These are phyloP conservation scores for Tricholoma matsutake DNA, from an alignment of 768 basidiomycete species.

Conservation along the genomic window DNA sequence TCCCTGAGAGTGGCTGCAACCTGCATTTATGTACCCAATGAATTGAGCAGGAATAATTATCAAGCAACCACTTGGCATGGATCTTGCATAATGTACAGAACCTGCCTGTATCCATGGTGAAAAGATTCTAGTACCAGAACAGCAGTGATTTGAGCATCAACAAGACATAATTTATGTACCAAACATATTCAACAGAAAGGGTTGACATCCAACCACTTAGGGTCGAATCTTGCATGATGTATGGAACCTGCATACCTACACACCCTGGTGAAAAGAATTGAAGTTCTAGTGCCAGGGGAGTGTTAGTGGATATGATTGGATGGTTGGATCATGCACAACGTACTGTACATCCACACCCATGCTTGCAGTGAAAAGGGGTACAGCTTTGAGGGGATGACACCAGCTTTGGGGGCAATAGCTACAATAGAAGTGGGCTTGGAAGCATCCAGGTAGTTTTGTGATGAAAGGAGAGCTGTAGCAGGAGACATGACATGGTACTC, in stretches of 20 bases:
- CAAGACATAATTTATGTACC: neutral
- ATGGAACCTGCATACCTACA: neutral
- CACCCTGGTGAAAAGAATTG: neutral
- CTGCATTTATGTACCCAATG: too few species aligned
- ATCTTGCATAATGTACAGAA: neutral
- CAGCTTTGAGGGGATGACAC: neutral
- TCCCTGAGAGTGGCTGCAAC: neutral
- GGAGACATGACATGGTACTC: too few species aligned
- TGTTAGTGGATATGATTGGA: neutral
- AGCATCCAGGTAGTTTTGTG: too few species aligned
- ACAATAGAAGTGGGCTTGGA: neutral
- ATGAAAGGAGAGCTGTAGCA: too few species aligned
- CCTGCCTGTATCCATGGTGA: neutral
- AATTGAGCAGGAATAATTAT: too few species aligned
- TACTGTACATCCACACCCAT: neutral
- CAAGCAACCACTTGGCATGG: neutral
- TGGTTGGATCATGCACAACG: neutral
- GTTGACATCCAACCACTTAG: conserved; percentile 1
- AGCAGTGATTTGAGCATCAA: neutral
- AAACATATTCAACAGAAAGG: neutral
- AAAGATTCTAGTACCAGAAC: neutral
- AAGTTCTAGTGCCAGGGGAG: conserved; percentile 1
- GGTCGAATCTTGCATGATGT: neutral
- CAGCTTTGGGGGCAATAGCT: neutral
- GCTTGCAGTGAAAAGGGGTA: too few species aligned